phyloP scores from a whole-genome alignment of 2,329 filamentous ascomycete genomes.

The Colletotrichum destructivum region DNA sequence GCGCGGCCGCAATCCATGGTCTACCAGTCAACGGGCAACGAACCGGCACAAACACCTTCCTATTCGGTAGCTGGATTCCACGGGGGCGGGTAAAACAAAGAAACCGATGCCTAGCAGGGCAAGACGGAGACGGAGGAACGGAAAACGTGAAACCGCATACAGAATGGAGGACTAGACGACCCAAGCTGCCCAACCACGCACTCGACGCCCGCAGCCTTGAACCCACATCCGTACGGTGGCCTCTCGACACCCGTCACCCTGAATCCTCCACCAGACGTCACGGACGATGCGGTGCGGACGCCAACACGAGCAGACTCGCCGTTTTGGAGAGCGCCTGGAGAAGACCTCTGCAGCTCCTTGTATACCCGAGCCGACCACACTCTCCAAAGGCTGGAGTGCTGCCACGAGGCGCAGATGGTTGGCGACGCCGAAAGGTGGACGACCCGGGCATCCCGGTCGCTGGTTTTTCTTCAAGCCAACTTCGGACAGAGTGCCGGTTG shows the following conservation, averaged over 20 bases:
- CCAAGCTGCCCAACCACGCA: no score
- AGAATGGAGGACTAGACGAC: neutral
- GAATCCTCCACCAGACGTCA: no score
- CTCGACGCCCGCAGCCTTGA: no score
- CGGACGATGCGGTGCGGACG: no score
- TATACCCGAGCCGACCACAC: neutral
- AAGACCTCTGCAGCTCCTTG: slow-evolving; percentile 2
- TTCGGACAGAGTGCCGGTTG: neutral
- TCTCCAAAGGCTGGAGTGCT: neutral
- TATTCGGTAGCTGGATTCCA: no score
- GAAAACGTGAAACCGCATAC: neutral
- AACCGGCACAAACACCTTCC: neutral
- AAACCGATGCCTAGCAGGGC: no score
- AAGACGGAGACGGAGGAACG: no score
- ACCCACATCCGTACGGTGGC: no score
- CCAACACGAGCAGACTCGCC: no score
- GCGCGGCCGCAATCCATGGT: neutral
- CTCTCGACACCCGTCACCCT: no score
- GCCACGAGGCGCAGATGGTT: neutral
- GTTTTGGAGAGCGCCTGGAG: neutral
- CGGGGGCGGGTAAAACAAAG: no score
- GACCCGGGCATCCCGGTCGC: neutral
- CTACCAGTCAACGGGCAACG: neutral
- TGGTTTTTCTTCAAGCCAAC: neutral
- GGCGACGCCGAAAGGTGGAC: neutral